Conservation (phyloP, 179 eudicot genomes). For the Silene coronaria region DNA sequence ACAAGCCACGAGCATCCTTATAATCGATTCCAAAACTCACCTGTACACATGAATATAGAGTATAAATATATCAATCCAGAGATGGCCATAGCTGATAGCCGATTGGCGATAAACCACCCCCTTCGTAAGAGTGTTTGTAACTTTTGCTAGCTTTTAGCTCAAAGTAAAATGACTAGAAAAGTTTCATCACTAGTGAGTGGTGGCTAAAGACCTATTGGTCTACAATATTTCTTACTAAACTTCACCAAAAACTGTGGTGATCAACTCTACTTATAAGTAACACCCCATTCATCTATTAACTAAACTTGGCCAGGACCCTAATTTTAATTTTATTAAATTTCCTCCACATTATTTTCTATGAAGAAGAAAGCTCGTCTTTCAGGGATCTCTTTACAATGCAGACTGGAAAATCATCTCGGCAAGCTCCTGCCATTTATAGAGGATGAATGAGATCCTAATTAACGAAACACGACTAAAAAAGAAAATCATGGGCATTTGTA, state of each 20-base stretch:
- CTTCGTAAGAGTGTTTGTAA: not conserved
- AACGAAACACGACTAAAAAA: not conserved
- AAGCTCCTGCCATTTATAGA: conserved; percentile 62
- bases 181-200: not conserved
- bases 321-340: not conserved
- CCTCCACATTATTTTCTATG: not conserved
- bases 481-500: not conserved
- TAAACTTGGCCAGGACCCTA: conserved; percentile 2
- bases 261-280: conserved; percentile 1
- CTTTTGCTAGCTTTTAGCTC: not conserved
- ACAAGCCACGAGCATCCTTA: no score
- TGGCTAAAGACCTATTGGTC: not conserved
- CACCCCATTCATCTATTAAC: not conserved
- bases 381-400: conserved; percentile 31
- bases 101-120: not conserved
- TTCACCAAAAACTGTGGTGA: conserved; percentile 1
- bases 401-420: conserved; percentile 97
- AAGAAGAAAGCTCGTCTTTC: not conserved
- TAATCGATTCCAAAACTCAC: no score
- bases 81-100: no score
- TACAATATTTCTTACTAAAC: not conserved
- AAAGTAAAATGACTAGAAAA: no score
- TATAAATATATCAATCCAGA: no score
- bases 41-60: no score
- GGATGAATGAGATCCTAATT: not conserved